Base-by-base conservation (phyloP, 2,329 filamentous ascomycete genomes). In the Botryotinia narcissicola region DNA sequence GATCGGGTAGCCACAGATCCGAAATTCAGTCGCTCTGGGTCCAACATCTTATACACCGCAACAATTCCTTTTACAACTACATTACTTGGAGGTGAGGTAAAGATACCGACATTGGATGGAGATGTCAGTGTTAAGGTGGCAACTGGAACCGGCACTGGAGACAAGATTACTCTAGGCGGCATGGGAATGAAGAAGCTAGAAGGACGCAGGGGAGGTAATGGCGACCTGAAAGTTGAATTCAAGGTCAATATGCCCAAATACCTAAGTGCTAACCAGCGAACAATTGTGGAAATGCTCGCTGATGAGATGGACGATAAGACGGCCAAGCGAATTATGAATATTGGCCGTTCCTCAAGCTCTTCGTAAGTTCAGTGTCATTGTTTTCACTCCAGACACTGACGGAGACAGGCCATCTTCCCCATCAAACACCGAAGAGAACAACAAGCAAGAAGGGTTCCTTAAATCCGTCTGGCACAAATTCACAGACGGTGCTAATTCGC, bases 211-310 rank as follows among this genome's bases (percentile, higher is more conserved):
- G 89, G 87, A 46, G 87, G 87, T 57, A 89, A 87, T 44, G 96
- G 96, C 76, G 96, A 99, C 80, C 84, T 99, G 74, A 92, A 90
- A 81, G 94, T 99, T 10, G 95, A 99, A 82, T 99, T 97, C 87
- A 94, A 94, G 82, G 93, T 99, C 63, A 86, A 89, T 72, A 97
- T 98, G 93, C 96, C 96, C 63, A 98, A 97, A 84, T 98, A 95
- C 80, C 86, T 99, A 76, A 94, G 89, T 72, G 89, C 92, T 63
- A 98, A 97, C 84, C 95, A 99, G 85, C 89, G 96, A 71, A 97
- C 93, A 0, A 92, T 99, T 74, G 84, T 97, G 62, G 96, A 99
- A 85, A 95, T 98, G 89, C 89, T 99, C 76, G 96, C 96, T 10
- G 95, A 99, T 79, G 96, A 99, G 85, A 92, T 99, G 90, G 91